phyloP scores from a whole-genome alignment of 2,329 filamentous ascomycete species.

The Penicillium glabrum region DNA sequence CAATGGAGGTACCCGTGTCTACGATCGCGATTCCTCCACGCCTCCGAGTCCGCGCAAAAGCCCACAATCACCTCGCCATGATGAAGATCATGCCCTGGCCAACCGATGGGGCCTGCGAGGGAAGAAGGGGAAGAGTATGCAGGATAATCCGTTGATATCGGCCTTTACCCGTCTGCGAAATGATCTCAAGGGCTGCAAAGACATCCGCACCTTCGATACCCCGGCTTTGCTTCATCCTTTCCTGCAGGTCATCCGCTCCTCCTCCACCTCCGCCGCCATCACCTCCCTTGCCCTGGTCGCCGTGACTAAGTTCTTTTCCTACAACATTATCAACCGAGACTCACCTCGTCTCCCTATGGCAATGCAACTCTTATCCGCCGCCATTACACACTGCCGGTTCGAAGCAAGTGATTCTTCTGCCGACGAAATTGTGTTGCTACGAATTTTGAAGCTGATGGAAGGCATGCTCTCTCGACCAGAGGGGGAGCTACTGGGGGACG shows the following conservation, averaged over 20 bases:
- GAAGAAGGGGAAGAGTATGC: slow-evolving; percentile 94
- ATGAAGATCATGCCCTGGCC: slow-evolving; percentile 55
- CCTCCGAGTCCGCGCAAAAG: slow-evolving; percentile 35
- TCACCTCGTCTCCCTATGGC: slow-evolving; percentile 87
- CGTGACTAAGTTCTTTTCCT: slow-evolving; percentile 94
- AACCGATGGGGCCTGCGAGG: slow-evolving; percentile 92
- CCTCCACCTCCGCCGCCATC: slow-evolving; percentile 92
- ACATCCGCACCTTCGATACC: slow-evolving; percentile 86
- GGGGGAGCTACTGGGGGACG: slow-evolving; percentile 90
- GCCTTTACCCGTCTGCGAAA: slow-evolving; percentile 87
- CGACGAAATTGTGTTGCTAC: slow-evolving; percentile 90
- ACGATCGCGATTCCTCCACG: slow-evolving; percentile 44
- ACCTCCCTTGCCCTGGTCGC: slow-evolving; percentile 92
- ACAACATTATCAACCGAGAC: slow-evolving; percentile 80
- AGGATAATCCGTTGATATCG: slow-evolving; percentile 94
- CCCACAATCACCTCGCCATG: slow-evolving; percentile 23
- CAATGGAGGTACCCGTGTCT: slow-evolving; percentile 49
- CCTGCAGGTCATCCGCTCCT: slow-evolving; percentile 92
- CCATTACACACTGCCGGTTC: slow-evolving; percentile 96
- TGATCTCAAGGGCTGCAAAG: slow-evolving; percentile 85
- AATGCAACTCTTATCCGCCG: slow-evolving; percentile 91
- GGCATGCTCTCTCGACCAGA: slow-evolving; percentile 94
- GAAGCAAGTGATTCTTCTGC: slow-evolving; percentile 93
- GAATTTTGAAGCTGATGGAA: slow-evolving; percentile 97
- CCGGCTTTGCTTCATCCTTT: slow-evolving; percentile 89